These are phyloP conservation scores for Wallacemonas sp. DNA, from an alignment of 208 protist species.

Conservation along the genomic window DNA sequence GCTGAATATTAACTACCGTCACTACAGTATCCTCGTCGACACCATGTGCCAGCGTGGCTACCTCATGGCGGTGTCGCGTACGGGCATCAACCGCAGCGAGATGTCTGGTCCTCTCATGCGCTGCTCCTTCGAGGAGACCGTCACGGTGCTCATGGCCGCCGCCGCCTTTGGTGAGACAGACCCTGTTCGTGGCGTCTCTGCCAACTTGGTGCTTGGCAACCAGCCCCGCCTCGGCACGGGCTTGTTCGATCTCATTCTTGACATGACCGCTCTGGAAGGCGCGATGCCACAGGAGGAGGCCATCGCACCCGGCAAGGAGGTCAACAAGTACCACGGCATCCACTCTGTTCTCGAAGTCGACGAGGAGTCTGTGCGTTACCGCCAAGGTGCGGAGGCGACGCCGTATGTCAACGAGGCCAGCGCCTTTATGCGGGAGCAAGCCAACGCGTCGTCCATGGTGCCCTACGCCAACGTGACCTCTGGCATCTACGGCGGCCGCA, in stretches of 20 bases:
- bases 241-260: constrained; percentile 95
- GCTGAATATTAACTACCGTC: constrained; percentile 97
- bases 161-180: constrained; percentile 97
- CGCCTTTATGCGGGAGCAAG: constrained; percentile 33
- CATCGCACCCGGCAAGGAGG: constrained; percentile 65
- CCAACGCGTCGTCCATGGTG: constrained; percentile 23
- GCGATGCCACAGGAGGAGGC: constrained; percentile 83
- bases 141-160: constrained; percentile 98
- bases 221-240: constrained; percentile 96
- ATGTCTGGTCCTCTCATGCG: constrained; percentile 97
- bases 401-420: constrained; percentile 74
- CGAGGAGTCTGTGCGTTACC: constrained; percentile 29
- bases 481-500: constrained; percentile 45
- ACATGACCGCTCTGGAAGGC: constrained; percentile 89
- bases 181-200: constrained; percentile 95
- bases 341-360: constrained; percentile 48
- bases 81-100: constrained; percentile 96
- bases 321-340: constrained; percentile 80
- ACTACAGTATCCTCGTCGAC: constrained; percentile 98
- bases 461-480: constrained; percentile 30
- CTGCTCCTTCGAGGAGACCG: constrained; percentile 99
- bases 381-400: constrained; percentile 51
- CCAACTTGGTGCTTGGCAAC: constrained; percentile 99
- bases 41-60: constrained; percentile 98
- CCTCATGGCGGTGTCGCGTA: constrained; percentile 98